A percentile compares a stretch with the other conserved stretches of the same genome.
Evolutionary conservation across 2,329 filamentous ascomycete genomes (phyloP).

Genomic region (Daldinia sp.): DNA sequence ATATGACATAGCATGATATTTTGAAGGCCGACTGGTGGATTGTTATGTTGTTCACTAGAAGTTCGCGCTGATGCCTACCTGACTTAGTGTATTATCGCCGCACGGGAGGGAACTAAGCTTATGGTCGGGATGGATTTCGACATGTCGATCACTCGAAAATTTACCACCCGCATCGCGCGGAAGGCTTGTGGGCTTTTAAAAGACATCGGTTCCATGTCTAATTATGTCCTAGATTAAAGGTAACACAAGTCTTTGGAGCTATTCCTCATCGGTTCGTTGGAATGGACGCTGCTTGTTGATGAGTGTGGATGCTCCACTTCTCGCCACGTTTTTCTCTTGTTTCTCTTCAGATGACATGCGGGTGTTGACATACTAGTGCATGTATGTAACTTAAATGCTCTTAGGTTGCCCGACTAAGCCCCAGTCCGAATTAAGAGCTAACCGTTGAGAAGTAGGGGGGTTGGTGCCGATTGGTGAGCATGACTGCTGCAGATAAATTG

Average conservation of each 20-base stretch:
- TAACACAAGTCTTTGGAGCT: slow-evolving; percentile 33
- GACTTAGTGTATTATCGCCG: neutral
- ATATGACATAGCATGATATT: slow-evolving; percentile 2
- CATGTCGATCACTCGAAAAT: slow-evolving; percentile 13
- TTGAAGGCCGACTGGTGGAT: neutral
- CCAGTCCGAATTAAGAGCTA: slow-evolving; percentile 24
- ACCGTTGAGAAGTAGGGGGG: slow-evolving; percentile 19
- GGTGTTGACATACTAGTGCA: slow-evolving; percentile 19
- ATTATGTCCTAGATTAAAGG: slow-evolving; percentile 36
- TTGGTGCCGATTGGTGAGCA: slow-evolving; percentile 32
- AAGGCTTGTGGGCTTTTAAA: slow-evolving; percentile 18
- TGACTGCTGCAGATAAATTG: slow-evolving; percentile 35
- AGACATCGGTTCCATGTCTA: slow-evolving; percentile 10
- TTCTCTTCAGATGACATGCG: slow-evolving; percentile 29
- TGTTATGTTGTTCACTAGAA: slow-evolving; percentile 15
- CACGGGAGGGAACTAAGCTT: slow-evolving; percentile 23
- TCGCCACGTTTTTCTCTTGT: slow-evolving; percentile 40
- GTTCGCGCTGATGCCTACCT: neutral
- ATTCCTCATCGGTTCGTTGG: slow-evolving; percentile 18
- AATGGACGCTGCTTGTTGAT: slow-evolving; percentile 17
- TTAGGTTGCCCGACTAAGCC: slow-evolving; percentile 12
- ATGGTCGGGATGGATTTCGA: slow-evolving; percentile 9
- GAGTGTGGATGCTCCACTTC: slow-evolving; percentile 30
- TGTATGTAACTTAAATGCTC: slow-evolving; percentile 25
- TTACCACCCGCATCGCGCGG: slow-evolving; percentile 17